phyloP scores from a whole-genome alignment of 176 grass and related monocot species.

The Oryza brachyantha region DNA sequence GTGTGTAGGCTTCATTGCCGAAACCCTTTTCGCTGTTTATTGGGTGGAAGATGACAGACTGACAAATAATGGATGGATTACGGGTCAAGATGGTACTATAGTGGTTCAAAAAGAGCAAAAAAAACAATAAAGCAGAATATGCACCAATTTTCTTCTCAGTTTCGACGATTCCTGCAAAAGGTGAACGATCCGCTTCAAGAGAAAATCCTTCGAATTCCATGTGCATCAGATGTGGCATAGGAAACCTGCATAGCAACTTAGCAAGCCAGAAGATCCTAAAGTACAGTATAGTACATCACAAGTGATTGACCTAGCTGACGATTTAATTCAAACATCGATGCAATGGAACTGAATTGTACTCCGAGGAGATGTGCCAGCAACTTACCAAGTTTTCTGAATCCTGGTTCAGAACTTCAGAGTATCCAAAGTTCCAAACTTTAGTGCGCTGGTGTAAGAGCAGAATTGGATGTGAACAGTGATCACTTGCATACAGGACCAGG shows the following conservation, averaged over 20 bases:
- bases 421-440: constrained; percentile 21
- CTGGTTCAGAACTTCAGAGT: constrained; percentile 1
- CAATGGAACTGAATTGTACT: not conserved
- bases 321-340: not conserved
- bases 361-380: not conserved
- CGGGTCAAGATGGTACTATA: not conserved
- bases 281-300: not conserved
- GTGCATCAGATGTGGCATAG: not conserved
- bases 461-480: not conserved
- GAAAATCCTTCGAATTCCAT: not conserved
- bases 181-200: not conserved
- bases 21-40: not conserved
- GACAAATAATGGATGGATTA: not conserved
- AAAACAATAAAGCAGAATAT: not conserved
- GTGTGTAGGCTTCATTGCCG: not conserved
- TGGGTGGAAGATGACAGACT: not conserved
- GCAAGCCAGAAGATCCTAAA: not conserved
- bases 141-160: not conserved
- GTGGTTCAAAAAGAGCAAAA: not conserved
- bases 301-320: not conserved
- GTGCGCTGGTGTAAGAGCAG: not conserved
- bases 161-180: not conserved
- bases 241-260: not conserved
- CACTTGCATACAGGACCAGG: constrained; percentile 5
- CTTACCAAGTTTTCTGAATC: not conserved